Conservation (phyloP, 768 basidiomycete species). For the Amanita brunnescens region DNA sequence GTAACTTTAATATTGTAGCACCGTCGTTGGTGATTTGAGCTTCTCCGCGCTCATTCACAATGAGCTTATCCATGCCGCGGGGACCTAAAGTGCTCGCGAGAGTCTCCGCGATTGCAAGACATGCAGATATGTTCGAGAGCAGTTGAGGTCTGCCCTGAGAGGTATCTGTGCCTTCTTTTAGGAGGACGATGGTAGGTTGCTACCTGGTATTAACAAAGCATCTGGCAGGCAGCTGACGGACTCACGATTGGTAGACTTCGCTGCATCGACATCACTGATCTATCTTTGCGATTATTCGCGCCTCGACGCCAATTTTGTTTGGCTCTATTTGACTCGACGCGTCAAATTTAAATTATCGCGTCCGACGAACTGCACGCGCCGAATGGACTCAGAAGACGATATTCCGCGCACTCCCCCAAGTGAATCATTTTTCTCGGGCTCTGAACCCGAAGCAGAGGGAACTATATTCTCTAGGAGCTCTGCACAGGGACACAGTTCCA, state of each 20-base stretch:
- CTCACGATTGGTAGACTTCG: constrained; percentile 72
- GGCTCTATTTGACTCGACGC: constrained; percentile 23
- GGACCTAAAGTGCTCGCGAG: constrained; percentile 95
- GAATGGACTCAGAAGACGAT: constrained; percentile 19
- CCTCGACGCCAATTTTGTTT: background rate
- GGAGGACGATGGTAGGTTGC: constrained; percentile 97
- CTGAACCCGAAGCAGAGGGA: constrained; percentile 41
- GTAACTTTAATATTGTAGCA: constrained; percentile 93
- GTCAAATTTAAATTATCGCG: constrained; percentile 15
- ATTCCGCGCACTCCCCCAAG: constrained; percentile 23
- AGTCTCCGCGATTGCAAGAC: constrained; percentile 87
- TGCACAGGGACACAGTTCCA: constrained; percentile 9
- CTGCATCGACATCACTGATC: constrained; percentile 56
- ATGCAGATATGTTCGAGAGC: constrained; percentile 93
- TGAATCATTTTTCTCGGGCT: constrained; percentile 51
- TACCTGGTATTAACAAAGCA: constrained; percentile 22
- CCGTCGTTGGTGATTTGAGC: constrained; percentile 99
- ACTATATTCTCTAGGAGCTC: background rate
- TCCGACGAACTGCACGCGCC: constrained; percentile 4
- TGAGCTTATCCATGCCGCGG: constrained; percentile 97
- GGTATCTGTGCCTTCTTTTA: constrained; percentile 92
- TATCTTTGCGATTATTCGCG: constrained; percentile 11
- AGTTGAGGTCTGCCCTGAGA: constrained; percentile 92
- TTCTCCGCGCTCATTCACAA: constrained; percentile 87
- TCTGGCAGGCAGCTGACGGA: background rate